These are phyloP conservation scores for Breynia disticha DNA, from an alignment of 441 rosid genomes.

Conservation along the genomic window DNA sequence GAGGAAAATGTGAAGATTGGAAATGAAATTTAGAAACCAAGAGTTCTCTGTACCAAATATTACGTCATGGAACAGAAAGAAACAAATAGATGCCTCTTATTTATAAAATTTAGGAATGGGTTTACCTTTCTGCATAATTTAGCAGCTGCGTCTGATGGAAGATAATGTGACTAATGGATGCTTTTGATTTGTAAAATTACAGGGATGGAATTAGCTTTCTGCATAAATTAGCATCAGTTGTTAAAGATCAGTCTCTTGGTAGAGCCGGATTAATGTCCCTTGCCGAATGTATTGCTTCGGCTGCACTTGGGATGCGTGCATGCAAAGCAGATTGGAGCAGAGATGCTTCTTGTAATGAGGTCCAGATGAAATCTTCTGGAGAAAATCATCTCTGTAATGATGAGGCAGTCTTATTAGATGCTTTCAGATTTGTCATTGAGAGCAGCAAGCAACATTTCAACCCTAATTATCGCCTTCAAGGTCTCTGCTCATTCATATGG, in stretches of 20 bases:
- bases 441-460: slow-evolving; percentile 97
- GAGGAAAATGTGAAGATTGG: background rate
- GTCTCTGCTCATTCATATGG: slow-evolving; percentile 33
- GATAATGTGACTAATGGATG: slow-evolving; percentile 14
- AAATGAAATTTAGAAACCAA: background rate
- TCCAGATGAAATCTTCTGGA: slow-evolving; percentile 21
- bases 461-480: slow-evolving; percentile 85
- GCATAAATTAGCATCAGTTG: slow-evolving; percentile 56
- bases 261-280: slow-evolving; percentile 92
- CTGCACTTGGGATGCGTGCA: slow-evolving; percentile 37
- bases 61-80: too few species aligned
- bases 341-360: slow-evolving; percentile 23
- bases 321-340: slow-evolving; percentile 20
- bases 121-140: too few species aligned
- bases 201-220: slow-evolving; percentile 58
- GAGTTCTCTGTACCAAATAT: slow-evolving; percentile 1
- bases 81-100: too few species aligned
- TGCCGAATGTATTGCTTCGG: slow-evolving; percentile 72
- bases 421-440: slow-evolving; percentile 69
- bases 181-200: slow-evolving; percentile 17
- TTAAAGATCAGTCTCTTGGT: slow-evolving; percentile 67
- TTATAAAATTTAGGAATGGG: too few species aligned
- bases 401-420: slow-evolving; percentile 48
- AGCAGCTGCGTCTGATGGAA: background rate
- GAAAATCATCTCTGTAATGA: slow-evolving; percentile 23